Percentiles rank a stretch among this genome's conserved stretches.
Conservation (phyloP, 2,329 filamentous ascomycete species). For the Talaromyces pinophilus region DNA sequence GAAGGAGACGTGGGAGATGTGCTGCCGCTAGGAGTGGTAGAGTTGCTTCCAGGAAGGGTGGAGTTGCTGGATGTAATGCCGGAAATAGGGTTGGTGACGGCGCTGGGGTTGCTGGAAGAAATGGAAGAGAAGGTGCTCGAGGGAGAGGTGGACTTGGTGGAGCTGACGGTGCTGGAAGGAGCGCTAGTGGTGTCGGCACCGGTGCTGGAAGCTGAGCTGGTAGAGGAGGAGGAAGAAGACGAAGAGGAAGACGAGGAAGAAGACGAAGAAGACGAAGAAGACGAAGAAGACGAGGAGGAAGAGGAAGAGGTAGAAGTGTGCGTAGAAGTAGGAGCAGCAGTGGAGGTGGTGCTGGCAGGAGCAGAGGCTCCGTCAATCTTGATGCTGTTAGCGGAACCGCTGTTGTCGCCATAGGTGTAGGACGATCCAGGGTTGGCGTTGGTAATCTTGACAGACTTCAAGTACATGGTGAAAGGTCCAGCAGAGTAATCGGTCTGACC, state of each 20-base stretch:
- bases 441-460: slow-evolving; percentile 61
- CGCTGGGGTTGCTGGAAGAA: slow-evolving; percentile 10
- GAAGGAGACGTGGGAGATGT: background rate
- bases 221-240: background rate
- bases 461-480: slow-evolving; percentile 72
- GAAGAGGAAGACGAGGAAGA: background rate
- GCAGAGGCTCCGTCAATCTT: slow-evolving; percentile 68
- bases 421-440: slow-evolving; percentile 62
- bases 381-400: slow-evolving; percentile 66
- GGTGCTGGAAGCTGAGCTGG: background rate
- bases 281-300: background rate
- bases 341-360: background rate
- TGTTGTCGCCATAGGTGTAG: slow-evolving; percentile 65
- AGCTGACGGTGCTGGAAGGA: slow-evolving; percentile 16
- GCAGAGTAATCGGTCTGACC: slow-evolving; percentile 66
- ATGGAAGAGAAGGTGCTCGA: slow-evolving; percentile 39
- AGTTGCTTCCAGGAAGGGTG: slow-evolving; percentile 13
- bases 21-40: slow-evolving; percentile 10
- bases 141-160: slow-evolving; percentile 35
- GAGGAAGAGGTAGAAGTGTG: background rate
- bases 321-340: slow-evolving; percentile 11
- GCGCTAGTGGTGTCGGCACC: background rate
- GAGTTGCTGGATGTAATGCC: slow-evolving; percentile 15
- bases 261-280: background rate
- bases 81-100: slow-evolving; percentile 2